Conservation (phyloP, 257 asterid genomes). For the Pogostemon cablin region DNA sequence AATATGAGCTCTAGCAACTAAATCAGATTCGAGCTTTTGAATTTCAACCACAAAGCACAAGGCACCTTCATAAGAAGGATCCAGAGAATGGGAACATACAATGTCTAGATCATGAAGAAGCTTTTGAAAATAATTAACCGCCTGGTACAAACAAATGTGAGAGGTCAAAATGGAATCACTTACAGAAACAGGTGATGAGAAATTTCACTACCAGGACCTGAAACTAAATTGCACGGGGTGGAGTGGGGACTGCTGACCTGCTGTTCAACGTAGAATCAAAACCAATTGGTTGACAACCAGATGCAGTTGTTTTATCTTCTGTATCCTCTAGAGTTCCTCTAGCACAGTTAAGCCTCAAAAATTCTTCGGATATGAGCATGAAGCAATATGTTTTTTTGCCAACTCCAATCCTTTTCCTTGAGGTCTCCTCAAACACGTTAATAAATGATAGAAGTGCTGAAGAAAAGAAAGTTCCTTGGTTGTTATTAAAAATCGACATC, state of each 20-base stretch:
- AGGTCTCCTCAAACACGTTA: constrained; percentile 82
- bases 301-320: constrained; percentile 82
- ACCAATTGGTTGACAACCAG: constrained; percentile 88
- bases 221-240: constrained; percentile 81
- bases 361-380: constrained; percentile 75
- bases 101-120: constrained; percentile 90
- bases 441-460: constrained; percentile 89
- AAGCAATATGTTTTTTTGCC: constrained; percentile 83
- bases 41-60: constrained; percentile 78
- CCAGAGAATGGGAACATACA: constrained; percentile 73
- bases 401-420: constrained; percentile 98
- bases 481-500: constrained; percentile 30
- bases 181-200: constrained; percentile 18
- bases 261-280: constrained; percentile 94
- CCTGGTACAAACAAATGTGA: constrained; percentile 56
- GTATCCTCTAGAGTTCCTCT: constrained; percentile 42
- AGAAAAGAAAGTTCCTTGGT: constrained; percentile 36
- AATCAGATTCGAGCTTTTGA: constrained; percentile 87
- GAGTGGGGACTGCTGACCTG: constrained; percentile 95
- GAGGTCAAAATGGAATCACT: not conserved
- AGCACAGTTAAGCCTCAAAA: constrained; percentile 53
- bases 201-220: constrained; percentile 28
- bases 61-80: constrained; percentile 70
- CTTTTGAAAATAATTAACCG: constrained; percentile 87
- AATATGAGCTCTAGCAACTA: constrained; percentile 86